Percentiles rank a stretch among this genome's conserved stretches.
Conservation (phyloP, 805 yeast genomes). For the Limtongia smithiae region DNA sequence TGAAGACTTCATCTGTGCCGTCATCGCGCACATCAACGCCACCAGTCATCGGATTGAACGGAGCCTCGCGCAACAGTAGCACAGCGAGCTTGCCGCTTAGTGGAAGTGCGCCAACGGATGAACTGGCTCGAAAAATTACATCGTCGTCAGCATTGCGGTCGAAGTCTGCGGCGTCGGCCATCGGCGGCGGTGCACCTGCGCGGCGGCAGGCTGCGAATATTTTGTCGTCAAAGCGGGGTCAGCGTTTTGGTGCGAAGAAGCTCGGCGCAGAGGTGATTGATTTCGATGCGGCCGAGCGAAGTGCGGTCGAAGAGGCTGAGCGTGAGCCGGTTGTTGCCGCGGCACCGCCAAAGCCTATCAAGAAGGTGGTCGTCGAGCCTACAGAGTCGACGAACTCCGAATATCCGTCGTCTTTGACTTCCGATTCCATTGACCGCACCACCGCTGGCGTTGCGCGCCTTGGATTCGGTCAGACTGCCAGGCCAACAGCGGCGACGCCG, state of each 20-base stretch:
- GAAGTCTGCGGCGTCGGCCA: constrained; percentile 21
- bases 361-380: not conserved
- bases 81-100: constrained; percentile 26
- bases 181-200: constrained; percentile 12
- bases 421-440: constrained; percentile 16
- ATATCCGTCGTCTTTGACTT: constrained; percentile 9
- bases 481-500: constrained; percentile 42
- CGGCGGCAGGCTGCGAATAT: constrained; percentile 31
- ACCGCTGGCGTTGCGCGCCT: constrained; percentile 54
- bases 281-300: constrained; percentile 65
- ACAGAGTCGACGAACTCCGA: constrained; percentile 9
- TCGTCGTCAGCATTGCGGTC: constrained; percentile 40
- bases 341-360: not conserved
- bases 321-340: constrained; percentile 45
- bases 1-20: constrained; percentile 38
- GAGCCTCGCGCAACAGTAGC: constrained; percentile 31
- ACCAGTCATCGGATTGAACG: constrained; percentile 15
- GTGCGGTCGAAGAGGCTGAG: constrained; percentile 79
- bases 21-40: constrained; percentile 42
- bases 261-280: constrained; percentile 49
- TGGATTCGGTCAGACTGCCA: constrained; percentile 85
- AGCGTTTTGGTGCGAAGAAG: constrained; percentile 36
- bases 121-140: constrained; percentile 43
- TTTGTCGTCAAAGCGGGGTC: constrained; percentile 37
- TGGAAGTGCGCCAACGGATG: constrained; percentile 11